Percentiles rank a stretch among this genome's conserved stretches.
phyloP scores from a whole-genome alignment of 2,329 filamentous ascomycete genomes.

The Nigrospora oryzae region DNA sequence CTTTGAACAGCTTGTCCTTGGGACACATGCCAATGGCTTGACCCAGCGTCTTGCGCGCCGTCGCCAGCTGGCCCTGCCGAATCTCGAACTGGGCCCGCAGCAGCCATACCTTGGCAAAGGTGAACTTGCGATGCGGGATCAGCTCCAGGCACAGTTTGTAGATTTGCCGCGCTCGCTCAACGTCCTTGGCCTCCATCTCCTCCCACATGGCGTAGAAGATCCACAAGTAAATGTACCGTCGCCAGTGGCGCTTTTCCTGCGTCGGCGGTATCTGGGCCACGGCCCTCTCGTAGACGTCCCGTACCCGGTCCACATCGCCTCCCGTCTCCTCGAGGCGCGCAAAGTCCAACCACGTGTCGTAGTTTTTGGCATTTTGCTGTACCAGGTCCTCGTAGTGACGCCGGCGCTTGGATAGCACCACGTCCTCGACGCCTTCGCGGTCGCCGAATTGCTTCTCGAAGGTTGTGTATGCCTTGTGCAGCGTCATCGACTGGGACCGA shows the following conservation, averaged over 20 bases:
- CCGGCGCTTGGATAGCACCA: constrained; percentile 87
- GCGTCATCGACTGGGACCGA: constrained; percentile 70
- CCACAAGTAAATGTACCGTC: constrained; percentile 96
- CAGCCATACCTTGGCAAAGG: constrained; percentile 94
- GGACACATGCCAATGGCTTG: constrained; percentile 89
- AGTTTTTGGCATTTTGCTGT: constrained; percentile 91
- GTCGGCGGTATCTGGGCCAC: constrained; percentile 93
- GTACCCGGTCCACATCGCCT: constrained; percentile 72
- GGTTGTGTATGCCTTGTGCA: constrained; percentile 92
- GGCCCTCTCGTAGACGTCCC: constrained; percentile 90
- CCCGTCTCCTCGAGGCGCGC: constrained; percentile 81
- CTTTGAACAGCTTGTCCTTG: constrained; percentile 90
- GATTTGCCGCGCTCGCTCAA: constrained; percentile 74
- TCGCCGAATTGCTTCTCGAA: constrained; percentile 99
- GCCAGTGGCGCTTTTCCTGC: constrained; percentile 95
- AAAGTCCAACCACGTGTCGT: constrained; percentile 96
- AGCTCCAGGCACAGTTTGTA: constrained; percentile 82
- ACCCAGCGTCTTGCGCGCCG: constrained; percentile 82
- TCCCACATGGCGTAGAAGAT: constrained; percentile 96
- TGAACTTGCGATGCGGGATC: constrained; percentile 93
- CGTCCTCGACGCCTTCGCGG: constrained; percentile 85
- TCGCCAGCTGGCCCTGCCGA: constrained; percentile 70
- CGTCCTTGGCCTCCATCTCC: constrained; percentile 75
- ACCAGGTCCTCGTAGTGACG: constrained; percentile 92
- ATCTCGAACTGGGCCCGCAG: constrained; percentile 91